These are phyloP conservation scores for Moricandia arvensis DNA, from an alignment of 345 rosid species.

Conservation along the genomic window DNA sequence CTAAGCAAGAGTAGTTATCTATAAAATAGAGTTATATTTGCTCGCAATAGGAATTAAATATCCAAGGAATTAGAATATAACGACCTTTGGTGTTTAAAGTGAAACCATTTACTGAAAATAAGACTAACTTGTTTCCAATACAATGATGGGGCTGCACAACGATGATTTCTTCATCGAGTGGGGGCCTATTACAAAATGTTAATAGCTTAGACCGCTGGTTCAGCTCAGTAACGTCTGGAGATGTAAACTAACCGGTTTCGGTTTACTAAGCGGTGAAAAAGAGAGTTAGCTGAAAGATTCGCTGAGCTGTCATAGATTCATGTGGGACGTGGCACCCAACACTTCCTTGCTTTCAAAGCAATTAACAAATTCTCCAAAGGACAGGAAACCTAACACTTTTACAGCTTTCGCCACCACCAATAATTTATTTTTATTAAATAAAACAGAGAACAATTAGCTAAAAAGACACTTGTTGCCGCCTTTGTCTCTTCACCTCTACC, in stretches of 20 bases:
- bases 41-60: no score
- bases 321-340: slow-evolving; percentile 31
- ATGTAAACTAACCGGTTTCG: background rate
- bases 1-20: no score
- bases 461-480: slow-evolving; percentile 32
- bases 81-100: background rate
- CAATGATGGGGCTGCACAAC: background rate
- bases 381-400: background rate
- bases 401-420: slow-evolving; percentile 22
- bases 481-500: slow-evolving; percentile 48
- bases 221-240: background rate
- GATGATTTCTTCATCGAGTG: background rate
- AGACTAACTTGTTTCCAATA: background rate
- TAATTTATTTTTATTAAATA: background rate
- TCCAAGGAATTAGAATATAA: no score
- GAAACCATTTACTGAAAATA: background rate
- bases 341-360: slow-evolving; percentile 24
- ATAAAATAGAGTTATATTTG: no score
- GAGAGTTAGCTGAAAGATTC: slow-evolving; percentile 23
- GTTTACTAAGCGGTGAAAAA: background rate
- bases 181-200: background rate
- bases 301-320: slow-evolving; percentile 23
- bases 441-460: background rate
- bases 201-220: background rate
- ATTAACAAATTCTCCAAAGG: slow-evolving; percentile 3